Evolutionary conservation across 2,329 filamentous ascomycete genomes (phyloP), one percentile per base, ranked within the genome.

Genomic region (Trichophyton benhamiae): DNA sequence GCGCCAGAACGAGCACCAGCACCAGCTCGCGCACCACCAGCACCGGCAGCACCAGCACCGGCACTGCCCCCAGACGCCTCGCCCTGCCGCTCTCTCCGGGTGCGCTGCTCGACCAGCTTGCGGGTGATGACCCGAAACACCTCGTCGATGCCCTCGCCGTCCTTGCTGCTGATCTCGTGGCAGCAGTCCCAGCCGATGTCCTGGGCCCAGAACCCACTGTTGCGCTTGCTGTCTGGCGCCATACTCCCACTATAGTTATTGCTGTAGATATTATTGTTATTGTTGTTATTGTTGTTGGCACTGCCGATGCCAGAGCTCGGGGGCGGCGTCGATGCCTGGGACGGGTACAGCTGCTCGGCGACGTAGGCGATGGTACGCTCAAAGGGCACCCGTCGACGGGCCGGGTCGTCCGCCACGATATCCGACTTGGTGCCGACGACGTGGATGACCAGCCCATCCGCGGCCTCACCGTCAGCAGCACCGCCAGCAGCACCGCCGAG

Each of bases 131-230:
- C 89, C 1, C 92, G 83, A 69, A 97, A 97, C 0, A 99, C 91
- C 75, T 97, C 94, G 68, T 97, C 94, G 17, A 99, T 91, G 17
- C 92, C 92, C 78, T 96, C 91, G 61, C 91, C 91, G 69, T 87
- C 91, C 78, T 95, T 92, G 57, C 92, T 91, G 67, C 87, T 91
- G 70, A 99, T 92, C 77, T 99, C 94, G 74, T 97, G 94, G 73
- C 92, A 97, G 65, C 91, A 95, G 70, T 96, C 91, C 91, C 92
- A 97, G 59, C 91, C 91, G 4, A 91, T 85, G 71, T 96, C 91
- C 72, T 94, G 89, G 22, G 87, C 90, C 91, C 91, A 96, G 75
- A 74, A 79, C 59, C 68, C 78, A 65, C 71, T 77, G 68, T 75
- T 75, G 63, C 75, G 76, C 63, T 78, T 78, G 66, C 74, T 78